phyloP scores from a whole-genome alignment of 257 asterid species.

The Solanum neorickii region DNA sequence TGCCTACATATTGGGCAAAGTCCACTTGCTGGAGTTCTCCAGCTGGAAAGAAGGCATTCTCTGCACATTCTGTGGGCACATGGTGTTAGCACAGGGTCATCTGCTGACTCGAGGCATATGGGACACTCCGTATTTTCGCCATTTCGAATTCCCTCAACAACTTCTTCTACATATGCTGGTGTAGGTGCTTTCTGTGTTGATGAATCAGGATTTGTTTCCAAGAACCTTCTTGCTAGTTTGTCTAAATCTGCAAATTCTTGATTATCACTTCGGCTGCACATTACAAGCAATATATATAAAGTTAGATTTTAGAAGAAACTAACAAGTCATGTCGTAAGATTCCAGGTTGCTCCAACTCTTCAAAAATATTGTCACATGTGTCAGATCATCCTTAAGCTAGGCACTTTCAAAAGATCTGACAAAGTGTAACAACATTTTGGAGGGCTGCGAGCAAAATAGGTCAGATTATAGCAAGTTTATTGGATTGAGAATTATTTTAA shows the following conservation, averaged over 20 bases:
- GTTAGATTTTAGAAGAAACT: background rate
- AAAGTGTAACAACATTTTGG: background rate
- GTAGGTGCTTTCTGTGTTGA: slow-evolving; percentile 32
- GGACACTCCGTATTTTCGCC: slow-evolving; percentile 73
- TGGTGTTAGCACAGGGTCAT: slow-evolving; percentile 75
- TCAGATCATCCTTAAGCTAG: background rate
- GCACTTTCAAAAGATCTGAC: background rate
- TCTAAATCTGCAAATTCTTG: slow-evolving; percentile 54
- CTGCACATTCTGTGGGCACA: slow-evolving; percentile 88
- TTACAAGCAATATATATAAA: background rate
- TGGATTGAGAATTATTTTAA: background rate
- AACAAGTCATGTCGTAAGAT: background rate
- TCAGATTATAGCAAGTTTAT: background rate
- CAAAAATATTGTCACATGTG: background rate
- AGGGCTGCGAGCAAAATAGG: background rate
- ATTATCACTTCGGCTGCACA: slow-evolving; percentile 52
- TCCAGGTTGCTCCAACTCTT: background rate
- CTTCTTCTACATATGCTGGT: slow-evolving; percentile 63
- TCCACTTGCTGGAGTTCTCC: slow-evolving; percentile 51
- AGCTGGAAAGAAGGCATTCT: slow-evolving; percentile 68
- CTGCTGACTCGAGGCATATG: slow-evolving; percentile 78
- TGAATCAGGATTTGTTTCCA: slow-evolving; percentile 33
- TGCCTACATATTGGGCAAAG: slow-evolving; percentile 72
- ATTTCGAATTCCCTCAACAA: slow-evolving; percentile 48
- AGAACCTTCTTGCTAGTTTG: slow-evolving; percentile 56